Evolutionary conservation across 495 filamentous ascomycete species (phyloP).

Genomic region (Penicillium diatomitis): DNA sequence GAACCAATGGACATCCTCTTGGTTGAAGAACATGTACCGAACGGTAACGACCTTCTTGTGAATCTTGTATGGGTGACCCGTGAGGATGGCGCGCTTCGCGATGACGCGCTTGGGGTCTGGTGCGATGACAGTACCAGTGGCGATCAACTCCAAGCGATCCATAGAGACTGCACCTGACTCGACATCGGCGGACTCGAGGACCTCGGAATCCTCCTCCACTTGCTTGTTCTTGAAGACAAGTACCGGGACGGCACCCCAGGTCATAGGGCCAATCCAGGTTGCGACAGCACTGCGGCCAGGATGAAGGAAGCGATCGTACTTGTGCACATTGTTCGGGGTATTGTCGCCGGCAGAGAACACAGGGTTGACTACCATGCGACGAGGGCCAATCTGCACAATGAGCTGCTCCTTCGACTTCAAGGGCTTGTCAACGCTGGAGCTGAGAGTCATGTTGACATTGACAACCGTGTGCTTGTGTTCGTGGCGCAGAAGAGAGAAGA

Average conservation of each 20-base stretch:
- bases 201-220: slow-evolving; percentile 28
- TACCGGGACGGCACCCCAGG: slow-evolving; percentile 82
- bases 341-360: slow-evolving; percentile 76
- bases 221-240: slow-evolving; percentile 68
- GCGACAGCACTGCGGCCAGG: slow-evolving; percentile 87
- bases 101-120: slow-evolving; percentile 73
- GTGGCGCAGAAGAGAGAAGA: slow-evolving; percentile 83
- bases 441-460: slow-evolving; percentile 78
- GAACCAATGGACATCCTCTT: slow-evolving; percentile 92
- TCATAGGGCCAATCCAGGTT: slow-evolving; percentile 80
- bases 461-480: slow-evolving; percentile 87
- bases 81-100: slow-evolving; percentile 88
- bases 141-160: slow-evolving; percentile 58
- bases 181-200: slow-evolving; percentile 29
- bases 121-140: slow-evolving; percentile 73
- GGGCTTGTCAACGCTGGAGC: slow-evolving; percentile 57
- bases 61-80: slow-evolving; percentile 95
- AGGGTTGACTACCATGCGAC: slow-evolving; percentile 78
- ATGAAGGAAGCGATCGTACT: slow-evolving; percentile 88
- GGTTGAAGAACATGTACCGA: slow-evolving; percentile 99
- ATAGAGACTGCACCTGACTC: slow-evolving; percentile 17
- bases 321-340: slow-evolving; percentile 91
- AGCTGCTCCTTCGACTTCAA: slow-evolving; percentile 86
- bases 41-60: slow-evolving; percentile 94
- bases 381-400: slow-evolving; percentile 78